A percentile compares a stretch with the other conserved stretches of the same genome.
Evolutionary conservation across 2,329 filamentous ascomycete species (phyloP).

Genomic region (Aspergillus brasiliensis): DNA sequence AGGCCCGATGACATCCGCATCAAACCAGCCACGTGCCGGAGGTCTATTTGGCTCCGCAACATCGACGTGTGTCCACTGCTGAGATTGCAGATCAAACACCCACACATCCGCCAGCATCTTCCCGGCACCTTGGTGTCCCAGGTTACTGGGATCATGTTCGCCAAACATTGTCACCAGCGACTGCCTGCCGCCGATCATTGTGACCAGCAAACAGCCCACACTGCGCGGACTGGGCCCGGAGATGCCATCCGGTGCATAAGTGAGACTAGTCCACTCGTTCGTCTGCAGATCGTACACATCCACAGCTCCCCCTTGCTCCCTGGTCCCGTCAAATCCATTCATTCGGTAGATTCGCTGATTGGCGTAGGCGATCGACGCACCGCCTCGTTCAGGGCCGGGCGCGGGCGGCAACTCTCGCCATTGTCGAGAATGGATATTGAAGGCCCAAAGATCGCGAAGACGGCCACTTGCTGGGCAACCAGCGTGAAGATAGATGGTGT

Average conservation of each 20-base stretch:
- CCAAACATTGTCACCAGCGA: slow-evolving; percentile 56
- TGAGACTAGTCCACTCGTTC: slow-evolving; percentile 43
- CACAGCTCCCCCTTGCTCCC: slow-evolving; percentile 69
- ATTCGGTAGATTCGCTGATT: slow-evolving; percentile 72
- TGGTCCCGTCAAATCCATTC: slow-evolving; percentile 74
- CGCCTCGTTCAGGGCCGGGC: slow-evolving; percentile 67
- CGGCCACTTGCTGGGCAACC: slow-evolving; percentile 68
- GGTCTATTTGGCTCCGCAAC: slow-evolving; percentile 33
- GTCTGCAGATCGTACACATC: slow-evolving; percentile 58
- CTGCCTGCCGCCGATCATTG: slow-evolving; percentile 37
- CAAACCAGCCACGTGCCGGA: slow-evolving; percentile 56
- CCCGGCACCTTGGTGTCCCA: slow-evolving; percentile 58
- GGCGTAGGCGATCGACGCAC: slow-evolving; percentile 66
- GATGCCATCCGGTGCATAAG: slow-evolving; percentile 44
- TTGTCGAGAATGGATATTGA: slow-evolving; percentile 62
- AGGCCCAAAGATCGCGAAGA: slow-evolving; percentile 75
- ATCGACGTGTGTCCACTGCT: slow-evolving; percentile 39
- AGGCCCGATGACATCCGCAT: slow-evolving; percentile 46
- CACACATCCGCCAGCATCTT: slow-evolving; percentile 59
- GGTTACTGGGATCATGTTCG: slow-evolving; percentile 54
- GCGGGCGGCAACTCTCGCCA: slow-evolving; percentile 72
- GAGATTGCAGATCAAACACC: slow-evolving; percentile 44
- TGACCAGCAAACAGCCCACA: slow-evolving; percentile 50
- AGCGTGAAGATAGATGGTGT: slow-evolving; percentile 74
- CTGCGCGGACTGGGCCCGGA: slow-evolving; percentile 53